Percentiles rank a stretch among this genome's conserved stretches.
phyloP scores from a whole-genome alignment of 2,329 filamentous ascomycete species.

The Aspergillus sp. region DNA sequence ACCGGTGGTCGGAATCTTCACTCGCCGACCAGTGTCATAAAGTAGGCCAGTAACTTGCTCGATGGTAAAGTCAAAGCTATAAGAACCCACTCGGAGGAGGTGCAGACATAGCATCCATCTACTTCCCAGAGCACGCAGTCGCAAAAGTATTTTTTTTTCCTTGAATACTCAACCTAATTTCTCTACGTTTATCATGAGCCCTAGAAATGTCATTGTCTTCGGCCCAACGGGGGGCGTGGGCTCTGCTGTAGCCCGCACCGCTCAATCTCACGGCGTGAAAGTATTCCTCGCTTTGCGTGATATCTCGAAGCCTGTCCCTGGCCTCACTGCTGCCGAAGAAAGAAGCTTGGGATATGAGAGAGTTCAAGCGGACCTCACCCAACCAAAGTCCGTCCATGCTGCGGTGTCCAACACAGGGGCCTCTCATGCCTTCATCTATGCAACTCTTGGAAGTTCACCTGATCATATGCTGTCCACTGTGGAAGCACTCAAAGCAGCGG shows the following conservation, averaged over 20 bases:
- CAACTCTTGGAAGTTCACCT: slow-evolving; percentile 23
- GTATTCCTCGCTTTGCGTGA: slow-evolving; percentile 53
- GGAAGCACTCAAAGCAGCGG: slow-evolving; percentile 46
- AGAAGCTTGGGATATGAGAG: slow-evolving; percentile 34
- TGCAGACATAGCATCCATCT: background rate
- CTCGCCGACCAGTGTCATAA: background rate
- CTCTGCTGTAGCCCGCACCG: slow-evolving; percentile 40
- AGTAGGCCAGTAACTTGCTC: background rate
- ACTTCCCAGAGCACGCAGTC: background rate
- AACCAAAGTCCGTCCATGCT: slow-evolving; percentile 40
- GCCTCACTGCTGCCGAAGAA: slow-evolving; percentile 30
- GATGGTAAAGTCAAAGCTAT: background rate
- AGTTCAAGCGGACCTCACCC: slow-evolving; percentile 47
- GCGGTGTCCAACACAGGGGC: slow-evolving; percentile 45
- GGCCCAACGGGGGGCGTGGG: slow-evolving; percentile 52
- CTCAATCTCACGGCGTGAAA: slow-evolving; percentile 42
- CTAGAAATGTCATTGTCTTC: slow-evolving; percentile 45
- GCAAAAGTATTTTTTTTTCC: background rate
- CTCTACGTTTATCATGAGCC: background rate
- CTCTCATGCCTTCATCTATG: slow-evolving; percentile 52
- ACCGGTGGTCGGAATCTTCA: too few species aligned
- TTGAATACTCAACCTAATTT: background rate
- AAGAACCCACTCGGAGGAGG: background rate
- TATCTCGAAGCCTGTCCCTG: slow-evolving; percentile 43
- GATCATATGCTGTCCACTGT: slow-evolving; percentile 45